phyloP scores from a whole-genome alignment of 306 rosid species.

The Oxytropis ochrocephala region DNA sequence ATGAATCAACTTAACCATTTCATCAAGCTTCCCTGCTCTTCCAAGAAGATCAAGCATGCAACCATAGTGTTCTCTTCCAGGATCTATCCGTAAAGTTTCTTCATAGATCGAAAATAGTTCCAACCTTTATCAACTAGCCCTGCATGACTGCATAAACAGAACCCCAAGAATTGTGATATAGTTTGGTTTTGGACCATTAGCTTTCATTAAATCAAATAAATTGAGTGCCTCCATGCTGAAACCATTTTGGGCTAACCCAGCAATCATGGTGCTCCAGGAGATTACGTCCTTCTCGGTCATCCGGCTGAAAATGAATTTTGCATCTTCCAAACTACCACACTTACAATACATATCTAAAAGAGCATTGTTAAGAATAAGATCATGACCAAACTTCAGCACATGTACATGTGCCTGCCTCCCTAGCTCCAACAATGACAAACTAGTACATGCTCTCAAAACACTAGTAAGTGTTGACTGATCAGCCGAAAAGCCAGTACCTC shows the following conservation, averaged over 20 bases:
- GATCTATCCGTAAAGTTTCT: conserved; percentile 54
- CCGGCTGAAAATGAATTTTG: conserved; percentile 48
- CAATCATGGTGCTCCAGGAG: conserved; percentile 94
- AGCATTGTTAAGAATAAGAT: conserved; percentile 75
- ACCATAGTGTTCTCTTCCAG: conserved; percentile 77
- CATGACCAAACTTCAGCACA: conserved; percentile 64
- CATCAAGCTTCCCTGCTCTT: conserved; percentile 75
- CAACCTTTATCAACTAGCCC: conserved; percentile 75
- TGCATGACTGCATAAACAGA: conserved; percentile 85
- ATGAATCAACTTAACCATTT: conserved; percentile 55
- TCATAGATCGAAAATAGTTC: conserved; percentile 68
- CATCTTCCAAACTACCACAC: conserved; percentile 78
- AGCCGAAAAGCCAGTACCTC: conserved; percentile 43
- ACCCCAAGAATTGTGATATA: conserved; percentile 79
- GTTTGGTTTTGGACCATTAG: conserved; percentile 57
- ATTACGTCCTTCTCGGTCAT: conserved; percentile 71
- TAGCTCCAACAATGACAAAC: conserved; percentile 63
- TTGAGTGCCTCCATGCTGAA: conserved; percentile 64
- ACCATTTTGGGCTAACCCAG: conserved; percentile 88
- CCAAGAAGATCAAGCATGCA: conserved; percentile 95
- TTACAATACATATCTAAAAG: conserved; percentile 89
- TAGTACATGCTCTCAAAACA: conserved; percentile 74
- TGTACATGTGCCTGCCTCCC: conserved; percentile 78
- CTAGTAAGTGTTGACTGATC: conserved; percentile 72
- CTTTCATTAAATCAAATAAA: conserved; percentile 65